Evolutionary conservation across 306 rosid genomes (phyloP), one percentile per base, ranked within the genome.

Genomic region (Castanopsis chinensis): DNA sequence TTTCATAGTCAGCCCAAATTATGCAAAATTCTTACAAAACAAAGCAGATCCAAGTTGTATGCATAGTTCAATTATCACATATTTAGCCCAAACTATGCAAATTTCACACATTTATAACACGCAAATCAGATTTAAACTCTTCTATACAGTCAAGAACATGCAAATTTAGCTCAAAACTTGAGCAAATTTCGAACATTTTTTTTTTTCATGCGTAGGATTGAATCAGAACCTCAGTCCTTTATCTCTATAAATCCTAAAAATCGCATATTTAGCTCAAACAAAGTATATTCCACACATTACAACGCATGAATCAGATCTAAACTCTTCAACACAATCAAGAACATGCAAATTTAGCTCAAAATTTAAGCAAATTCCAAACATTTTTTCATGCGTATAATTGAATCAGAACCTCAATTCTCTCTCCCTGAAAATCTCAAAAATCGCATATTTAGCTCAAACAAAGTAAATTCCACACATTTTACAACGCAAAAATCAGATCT

Each of bases 1-100:
- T 21, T 69, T 14, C 72, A 59, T 19, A 43, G 75, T 69, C 64
- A 65, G 56, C 73, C 71, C 60, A 77, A 28, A 70, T 21, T 17
- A 68, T 14, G 45, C 82, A 64, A 71, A 79, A 33, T 13, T 10
- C 69, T 57, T 30, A 59, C 35, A 10, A 19, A 53, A 72, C 11
- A 69, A 56, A 55, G 35, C 72, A 63, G 41, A 64, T 59, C 72
- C 30, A 54, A 64, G 20, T 71, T 53, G 58, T 19, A 55, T 17
- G 21, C 43, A 53, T 17, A 27, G 70, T n/a, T 52, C 37, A 69
- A 69, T 35, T 23, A 33, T 55, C 13, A n/a, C 77, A 59, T 19
- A 43, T 13, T 27, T 27, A 43, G 35, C 4, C 28, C 70, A 58
- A 80, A 13, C 21, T 33, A 65, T 53, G 23, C 21, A 63, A 61